These are phyloP conservation scores for Xerocomellus amylosporus DNA, from an alignment of 768 basidiomycete species.

Conservation along the genomic window DNA sequence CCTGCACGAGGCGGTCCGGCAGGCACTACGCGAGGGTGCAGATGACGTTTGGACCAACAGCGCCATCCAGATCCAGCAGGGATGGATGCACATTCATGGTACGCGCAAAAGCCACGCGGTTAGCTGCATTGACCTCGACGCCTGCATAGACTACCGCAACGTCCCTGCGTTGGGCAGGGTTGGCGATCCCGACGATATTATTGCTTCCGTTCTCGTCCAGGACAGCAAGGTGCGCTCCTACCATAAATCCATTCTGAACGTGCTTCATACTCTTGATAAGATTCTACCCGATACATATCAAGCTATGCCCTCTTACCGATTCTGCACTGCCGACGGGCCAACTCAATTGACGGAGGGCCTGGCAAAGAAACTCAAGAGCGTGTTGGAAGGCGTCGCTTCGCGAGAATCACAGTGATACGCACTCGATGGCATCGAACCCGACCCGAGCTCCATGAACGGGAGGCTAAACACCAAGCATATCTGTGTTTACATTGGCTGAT, in stretches of 20 bases:
- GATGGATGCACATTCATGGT: conserved; percentile 89
- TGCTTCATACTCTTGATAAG: conserved; percentile 32
- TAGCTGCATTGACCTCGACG: neutral
- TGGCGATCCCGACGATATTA: conserved; percentile 82
- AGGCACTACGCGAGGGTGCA: conserved; percentile 50
- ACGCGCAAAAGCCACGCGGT: conserved; percentile 4
- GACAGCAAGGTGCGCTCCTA: conserved; percentile 53
- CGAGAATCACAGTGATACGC: conserved; percentile 29
- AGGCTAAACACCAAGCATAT: neutral
- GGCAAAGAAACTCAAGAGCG: conserved; percentile 42
- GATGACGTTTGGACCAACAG: conserved; percentile 67
- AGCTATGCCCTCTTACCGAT: conserved; percentile 79
- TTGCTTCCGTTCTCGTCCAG: conserved; percentile 70
- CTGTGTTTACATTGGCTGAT: no score
- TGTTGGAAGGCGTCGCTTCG: conserved; percentile 35
- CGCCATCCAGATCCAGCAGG: conserved; percentile 62
- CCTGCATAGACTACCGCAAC: conserved; percentile 61
- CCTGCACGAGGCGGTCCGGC: conserved; percentile 58
- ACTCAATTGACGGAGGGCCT: conserved; percentile 68
- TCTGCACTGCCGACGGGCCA: conserved; percentile 75
- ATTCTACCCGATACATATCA: conserved; percentile 72
- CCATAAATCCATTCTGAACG: neutral
- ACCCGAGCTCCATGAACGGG: neutral
- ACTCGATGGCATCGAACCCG: no score
- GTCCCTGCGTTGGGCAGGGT: conserved; percentile 71